Conservation (phyloP, 208 protist species). For the Acanthamoeba rhysodes region DNA sequence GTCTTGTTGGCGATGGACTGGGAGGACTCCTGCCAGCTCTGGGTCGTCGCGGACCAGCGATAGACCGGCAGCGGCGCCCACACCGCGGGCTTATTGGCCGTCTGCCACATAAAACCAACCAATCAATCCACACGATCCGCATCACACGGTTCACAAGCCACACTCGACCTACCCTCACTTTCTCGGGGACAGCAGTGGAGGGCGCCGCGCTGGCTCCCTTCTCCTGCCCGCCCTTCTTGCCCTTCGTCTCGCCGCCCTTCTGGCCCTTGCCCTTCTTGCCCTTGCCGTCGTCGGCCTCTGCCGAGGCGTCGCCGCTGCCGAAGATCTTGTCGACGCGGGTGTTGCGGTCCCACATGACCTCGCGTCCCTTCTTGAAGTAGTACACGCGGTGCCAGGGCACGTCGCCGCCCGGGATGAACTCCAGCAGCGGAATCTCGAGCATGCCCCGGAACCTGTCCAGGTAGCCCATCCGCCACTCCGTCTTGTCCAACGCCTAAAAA, state of each 20-base stretch:
- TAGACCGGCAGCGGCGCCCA: slow-evolving; percentile 41
- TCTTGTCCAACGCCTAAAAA: slow-evolving; percentile 49
- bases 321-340: slow-evolving; percentile 67
- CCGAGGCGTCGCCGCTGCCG: slow-evolving; percentile 39
- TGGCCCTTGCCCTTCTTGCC: background rate
- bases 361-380: slow-evolving; percentile 67
- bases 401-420: slow-evolving; percentile 72
- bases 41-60: background rate
- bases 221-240: background rate
- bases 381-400: slow-evolving; percentile 69
- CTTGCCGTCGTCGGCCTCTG: background rate
- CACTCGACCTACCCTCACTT: background rate
- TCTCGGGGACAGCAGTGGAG: slow-evolving; percentile 28
- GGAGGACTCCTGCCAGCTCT: slow-evolving; percentile 29
- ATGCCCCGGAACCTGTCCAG: slow-evolving; percentile 69
- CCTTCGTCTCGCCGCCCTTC: background rate
- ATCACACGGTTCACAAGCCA: background rate
- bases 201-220: slow-evolving; percentile 3
- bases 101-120: background rate
- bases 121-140: too few relatives aligned
- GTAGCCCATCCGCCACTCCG: slow-evolving; percentile 73
- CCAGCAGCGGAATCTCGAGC: slow-evolving; percentile 72
- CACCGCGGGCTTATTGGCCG: slow-evolving; percentile 38
- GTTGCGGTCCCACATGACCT: slow-evolving; percentile 74
- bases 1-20: slow-evolving; percentile 61